A percentile compares a stretch with the other conserved stretches of the same genome.
These are phyloP conservation scores for Debaryomycetaceae sp. DNA, from an alignment of 1,139 yeast species.

Conservation along the genomic window DNA sequence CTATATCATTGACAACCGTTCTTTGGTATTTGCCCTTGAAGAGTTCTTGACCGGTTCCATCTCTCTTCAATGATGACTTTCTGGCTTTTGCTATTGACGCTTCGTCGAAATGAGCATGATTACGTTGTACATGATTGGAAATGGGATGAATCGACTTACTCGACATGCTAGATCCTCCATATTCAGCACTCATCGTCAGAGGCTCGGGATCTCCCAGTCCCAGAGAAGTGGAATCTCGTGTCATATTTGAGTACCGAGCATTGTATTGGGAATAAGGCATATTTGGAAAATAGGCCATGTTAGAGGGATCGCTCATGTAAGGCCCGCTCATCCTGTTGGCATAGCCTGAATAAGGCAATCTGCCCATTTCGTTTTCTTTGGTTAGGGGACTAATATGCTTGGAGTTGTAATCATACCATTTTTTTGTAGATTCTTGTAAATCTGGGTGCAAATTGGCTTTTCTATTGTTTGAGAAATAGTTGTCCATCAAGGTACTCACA, in stretches of 20 bases:
- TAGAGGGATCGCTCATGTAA: background rate
- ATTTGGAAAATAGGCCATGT: background rate
- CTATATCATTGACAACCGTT: background rate
- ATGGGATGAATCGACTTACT: background rate
- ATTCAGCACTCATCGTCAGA: background rate
- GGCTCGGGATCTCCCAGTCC: background rate
- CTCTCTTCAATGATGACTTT: background rate
- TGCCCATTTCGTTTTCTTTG: background rate
- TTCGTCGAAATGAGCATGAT: background rate
- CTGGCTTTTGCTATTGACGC: background rate
- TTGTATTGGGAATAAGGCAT: background rate
- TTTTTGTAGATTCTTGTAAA: background rate
- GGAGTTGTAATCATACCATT: background rate
- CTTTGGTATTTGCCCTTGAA: background rate
- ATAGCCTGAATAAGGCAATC: background rate
- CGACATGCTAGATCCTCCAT: background rate
- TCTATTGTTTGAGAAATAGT: background rate
- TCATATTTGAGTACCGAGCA: background rate
- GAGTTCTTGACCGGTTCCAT: too few relatives aligned
- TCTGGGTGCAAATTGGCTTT: background rate
- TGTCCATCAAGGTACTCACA: background rate
- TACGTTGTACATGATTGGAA: background rate
- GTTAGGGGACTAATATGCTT: background rate
- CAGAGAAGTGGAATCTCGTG: background rate
- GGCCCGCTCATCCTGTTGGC: background rate